These are phyloP conservation scores for Scleromitrula shiraiana DNA, from an alignment of 2,329 filamentous ascomycete genomes.

Conservation along the genomic window DNA sequence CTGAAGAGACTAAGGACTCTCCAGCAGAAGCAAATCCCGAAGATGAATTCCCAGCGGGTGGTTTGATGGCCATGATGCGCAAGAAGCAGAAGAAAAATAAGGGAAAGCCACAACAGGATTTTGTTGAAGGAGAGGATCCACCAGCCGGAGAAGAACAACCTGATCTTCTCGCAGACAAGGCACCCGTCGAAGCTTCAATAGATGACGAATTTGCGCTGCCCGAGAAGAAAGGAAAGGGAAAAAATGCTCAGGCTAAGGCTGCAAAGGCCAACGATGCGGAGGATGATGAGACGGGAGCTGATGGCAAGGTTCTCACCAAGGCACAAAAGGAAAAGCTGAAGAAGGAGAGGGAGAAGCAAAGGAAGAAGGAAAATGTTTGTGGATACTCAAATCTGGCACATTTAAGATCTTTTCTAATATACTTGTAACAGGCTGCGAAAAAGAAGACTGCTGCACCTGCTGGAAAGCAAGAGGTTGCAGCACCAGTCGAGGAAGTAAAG, in stretches of 20 bases:
- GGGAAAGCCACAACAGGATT: conserved; percentile 61
- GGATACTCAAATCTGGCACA: neutral
- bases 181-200: conserved; percentile 70
- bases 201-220: conserved; percentile 82
- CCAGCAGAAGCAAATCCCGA: conserved; percentile 43
- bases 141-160: conserved; percentile 30
- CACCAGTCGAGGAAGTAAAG: conserved; percentile 40
- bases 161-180: conserved; percentile 53
- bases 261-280: conserved; percentile 35
- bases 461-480: conserved; percentile 45
- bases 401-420: conserved; percentile 9
- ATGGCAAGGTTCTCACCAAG: conserved; percentile 78
- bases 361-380: conserved; percentile 91
- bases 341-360: conserved; percentile 96
- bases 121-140: conserved; percentile 60
- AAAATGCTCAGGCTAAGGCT: conserved; percentile 43
- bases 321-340: conserved; percentile 97
- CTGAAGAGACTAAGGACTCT: conserved; percentile 37
- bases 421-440: conserved; percentile 57
- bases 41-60: conserved; percentile 44
- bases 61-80: conserved; percentile 70
- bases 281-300: conserved; percentile 44
- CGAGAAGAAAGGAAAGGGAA: conserved; percentile 63
- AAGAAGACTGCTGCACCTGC: conserved; percentile 59
- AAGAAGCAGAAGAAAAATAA: conserved; percentile 71